These are phyloP conservation scores for Beta corolliflora DNA, from an alignment of 179 eudicot genomes.

Conservation along the genomic window DNA sequence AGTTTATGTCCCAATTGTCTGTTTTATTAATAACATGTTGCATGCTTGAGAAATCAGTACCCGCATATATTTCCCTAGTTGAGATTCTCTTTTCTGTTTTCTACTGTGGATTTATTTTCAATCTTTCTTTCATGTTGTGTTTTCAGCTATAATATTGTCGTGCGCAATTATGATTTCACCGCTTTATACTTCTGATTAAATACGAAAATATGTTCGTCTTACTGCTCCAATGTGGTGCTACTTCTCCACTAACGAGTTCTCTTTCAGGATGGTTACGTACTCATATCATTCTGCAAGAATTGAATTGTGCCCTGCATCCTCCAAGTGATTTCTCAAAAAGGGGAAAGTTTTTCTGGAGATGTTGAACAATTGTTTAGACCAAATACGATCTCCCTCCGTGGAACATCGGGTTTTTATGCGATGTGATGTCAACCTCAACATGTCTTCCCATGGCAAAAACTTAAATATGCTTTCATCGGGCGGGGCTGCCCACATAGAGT, in stretches of 20 bases:
- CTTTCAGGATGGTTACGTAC: constrained; percentile 95
- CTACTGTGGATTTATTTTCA: background rate
- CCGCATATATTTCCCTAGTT: background rate
- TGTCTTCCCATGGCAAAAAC: constrained; percentile 76
- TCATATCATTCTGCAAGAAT: constrained; percentile 98
- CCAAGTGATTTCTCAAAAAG: no score
- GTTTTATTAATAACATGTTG: background rate
- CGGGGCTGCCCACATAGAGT: constrained; percentile 98
- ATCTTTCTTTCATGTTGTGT: background rate
- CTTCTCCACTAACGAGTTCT: constrained; percentile 17
- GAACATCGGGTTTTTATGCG: constrained; percentile 82
- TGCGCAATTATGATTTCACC: background rate
- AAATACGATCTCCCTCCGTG: constrained; percentile 75
- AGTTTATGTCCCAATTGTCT: background rate
- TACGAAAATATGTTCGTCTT: background rate
- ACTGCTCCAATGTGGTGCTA: background rate
- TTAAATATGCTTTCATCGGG: constrained; percentile 86
- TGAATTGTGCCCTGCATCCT: constrained; percentile 76
- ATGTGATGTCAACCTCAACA: constrained; percentile 94
- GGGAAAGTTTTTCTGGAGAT: constrained; percentile 82
- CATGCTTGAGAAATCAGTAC: background rate
- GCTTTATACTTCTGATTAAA: background rate
- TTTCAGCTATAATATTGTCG: background rate
- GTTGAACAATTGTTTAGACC: constrained; percentile 88
- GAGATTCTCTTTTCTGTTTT: background rate